Conservation (phyloP, 441 rosid genomes). For the Bruguiera hainesii region DNA sequence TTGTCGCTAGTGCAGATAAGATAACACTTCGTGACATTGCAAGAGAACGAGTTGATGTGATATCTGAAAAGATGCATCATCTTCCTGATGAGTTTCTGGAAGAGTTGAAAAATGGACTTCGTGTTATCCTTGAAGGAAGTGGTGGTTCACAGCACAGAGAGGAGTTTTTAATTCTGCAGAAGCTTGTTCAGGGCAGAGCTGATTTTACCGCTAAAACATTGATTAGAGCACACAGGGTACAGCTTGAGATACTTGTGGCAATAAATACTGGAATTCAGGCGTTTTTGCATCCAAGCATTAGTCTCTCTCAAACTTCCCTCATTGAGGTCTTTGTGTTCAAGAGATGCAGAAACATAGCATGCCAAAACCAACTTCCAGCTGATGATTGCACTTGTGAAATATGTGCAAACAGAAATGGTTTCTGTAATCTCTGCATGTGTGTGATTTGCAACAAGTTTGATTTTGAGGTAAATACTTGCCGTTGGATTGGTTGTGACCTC, state of each 20-base stretch:
- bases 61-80: conserved; percentile 71
- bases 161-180: conserved; percentile 75
- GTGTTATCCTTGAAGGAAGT: conserved; percentile 77
- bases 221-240: conserved; percentile 73
- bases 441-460: conserved; percentile 96
- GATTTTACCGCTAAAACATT: conserved; percentile 87
- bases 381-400: conserved; percentile 89
- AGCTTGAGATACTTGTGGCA: conserved; percentile 89
- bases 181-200: conserved; percentile 69
- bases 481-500: conserved; percentile 95
- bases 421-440: conserved; percentile 98
- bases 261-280: conserved; percentile 96
- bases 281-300: conserved; percentile 85
- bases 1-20: conserved; percentile 63
- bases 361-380: conserved; percentile 90
- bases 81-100: conserved; percentile 80
- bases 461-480: conserved; percentile 94
- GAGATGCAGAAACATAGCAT: conserved; percentile 91
- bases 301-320: conserved; percentile 83
- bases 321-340: conserved; percentile 90
- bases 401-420: conserved; percentile 79
- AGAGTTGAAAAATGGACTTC: conserved; percentile 75
- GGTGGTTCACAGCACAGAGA: conserved; percentile 80
- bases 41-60: conserved; percentile 74
- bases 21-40: conserved; percentile 76